Percentiles rank a stretch among this genome's conserved stretches.
Evolutionary conservation across 2,329 filamentous ascomycete species (phyloP).

Genomic region (Exophiala alcalophila): DNA sequence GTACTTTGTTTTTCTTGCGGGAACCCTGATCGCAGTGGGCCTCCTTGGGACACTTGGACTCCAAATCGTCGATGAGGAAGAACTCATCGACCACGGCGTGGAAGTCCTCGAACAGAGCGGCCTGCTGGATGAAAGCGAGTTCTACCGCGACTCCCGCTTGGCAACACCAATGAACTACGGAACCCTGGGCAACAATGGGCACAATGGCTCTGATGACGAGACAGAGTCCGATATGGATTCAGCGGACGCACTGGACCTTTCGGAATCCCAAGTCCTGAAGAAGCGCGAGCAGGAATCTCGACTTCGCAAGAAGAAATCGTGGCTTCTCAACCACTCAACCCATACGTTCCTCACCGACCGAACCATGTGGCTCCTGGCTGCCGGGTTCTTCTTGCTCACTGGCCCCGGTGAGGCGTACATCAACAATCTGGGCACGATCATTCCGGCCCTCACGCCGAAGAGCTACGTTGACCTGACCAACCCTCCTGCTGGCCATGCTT

Average conservation of each 20-base stretch:
- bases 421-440: constrained; percentile 93
- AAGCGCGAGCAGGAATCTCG: constrained; percentile 52
- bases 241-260: constrained; percentile 46
- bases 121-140: constrained; percentile 69
- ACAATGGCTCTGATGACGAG: constrained; percentile 37
- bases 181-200: constrained; percentile 41
- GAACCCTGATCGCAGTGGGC: constrained; percentile 68
- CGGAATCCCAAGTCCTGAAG: constrained; percentile 39
- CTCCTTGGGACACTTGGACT: constrained; percentile 71
- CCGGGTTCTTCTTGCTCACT: constrained; percentile 87
- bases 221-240: constrained; percentile 41
- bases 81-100: constrained; percentile 83
- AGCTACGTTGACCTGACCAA: constrained; percentile 50
- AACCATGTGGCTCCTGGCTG: constrained; percentile 93
- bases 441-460: constrained; percentile 74
- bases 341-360: constrained; percentile 76
- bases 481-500: constrained; percentile 60
- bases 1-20: constrained; percentile 82
- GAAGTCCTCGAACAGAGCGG: constrained; percentile 90
- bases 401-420: constrained; percentile 97
- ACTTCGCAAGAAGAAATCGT: constrained; percentile 73
- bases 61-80: constrained; percentile 76
- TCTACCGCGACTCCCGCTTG: constrained; percentile 59
- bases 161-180: constrained; percentile 53
- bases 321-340: constrained; percentile 89